A percentile compares a stretch with the other conserved stretches of the same genome.
Evolutionary conservation across 2,329 filamentous ascomycete genomes (phyloP).

Genomic region (Sclerotinia sclerotiorum): DNA sequence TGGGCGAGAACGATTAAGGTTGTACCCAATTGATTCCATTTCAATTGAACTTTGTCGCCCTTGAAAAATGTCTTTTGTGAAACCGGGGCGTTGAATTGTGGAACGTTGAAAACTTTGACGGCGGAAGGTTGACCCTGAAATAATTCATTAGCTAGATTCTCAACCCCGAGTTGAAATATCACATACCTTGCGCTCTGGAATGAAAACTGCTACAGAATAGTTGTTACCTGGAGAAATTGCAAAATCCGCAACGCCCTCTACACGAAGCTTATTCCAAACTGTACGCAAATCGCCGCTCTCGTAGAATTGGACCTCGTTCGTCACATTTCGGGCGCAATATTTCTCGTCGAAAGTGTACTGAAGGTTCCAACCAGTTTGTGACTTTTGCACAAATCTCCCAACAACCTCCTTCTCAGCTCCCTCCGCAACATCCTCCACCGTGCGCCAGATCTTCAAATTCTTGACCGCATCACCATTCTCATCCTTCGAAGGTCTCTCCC

Average conservation of each 20-base stretch:
- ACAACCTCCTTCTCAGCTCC: constrained; percentile 68
- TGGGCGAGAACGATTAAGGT: constrained; percentile 92
- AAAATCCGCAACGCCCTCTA: constrained; percentile 88
- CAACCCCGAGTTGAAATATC: constrained; percentile 9
- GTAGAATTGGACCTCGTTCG: constrained; percentile 98
- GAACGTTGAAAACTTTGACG: constrained; percentile 92
- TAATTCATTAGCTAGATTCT: constrained; percentile 29
- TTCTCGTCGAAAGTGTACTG: constrained; percentile 94
- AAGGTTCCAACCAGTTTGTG: constrained; percentile 92
- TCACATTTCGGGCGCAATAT: constrained; percentile 89
- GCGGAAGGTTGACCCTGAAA: constrained; percentile 85
- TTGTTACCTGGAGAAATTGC: constrained; percentile 85
- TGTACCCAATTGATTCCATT: constrained; percentile 94
- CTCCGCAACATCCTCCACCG: constrained; percentile 60
- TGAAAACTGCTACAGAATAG: constrained; percentile 89
- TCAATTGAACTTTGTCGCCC: constrained; percentile 96
- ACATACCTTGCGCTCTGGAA: constrained; percentile 88
- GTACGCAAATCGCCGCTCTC: constrained; percentile 80
- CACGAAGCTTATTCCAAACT: constrained; percentile 93
- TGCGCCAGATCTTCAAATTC: constrained; percentile 96
- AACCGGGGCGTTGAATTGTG: constrained; percentile 76
- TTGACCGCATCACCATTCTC: constrained; percentile 90
- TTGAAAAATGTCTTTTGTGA: constrained; percentile 99
- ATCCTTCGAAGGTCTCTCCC: constrained; percentile 91
- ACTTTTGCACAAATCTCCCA: constrained; percentile 92